Percentiles rank a stretch among this genome's conserved stretches.
Evolutionary conservation across 208 protist species (phyloP).

Genomic region (Acanthamoeba sp.): DNA sequence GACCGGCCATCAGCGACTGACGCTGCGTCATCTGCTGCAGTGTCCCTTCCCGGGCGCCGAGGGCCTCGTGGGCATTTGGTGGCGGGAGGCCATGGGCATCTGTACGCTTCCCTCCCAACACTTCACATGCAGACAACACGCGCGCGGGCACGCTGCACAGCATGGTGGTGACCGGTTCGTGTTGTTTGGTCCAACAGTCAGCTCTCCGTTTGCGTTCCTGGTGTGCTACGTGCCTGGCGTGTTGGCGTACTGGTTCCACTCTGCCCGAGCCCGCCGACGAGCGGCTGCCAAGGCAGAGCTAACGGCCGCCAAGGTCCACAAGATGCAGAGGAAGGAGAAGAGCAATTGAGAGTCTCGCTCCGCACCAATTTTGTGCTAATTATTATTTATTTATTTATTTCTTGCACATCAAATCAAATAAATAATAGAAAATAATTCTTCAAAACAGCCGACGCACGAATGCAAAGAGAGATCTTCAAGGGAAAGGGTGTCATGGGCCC

Average conservation of each 20-base stretch:
- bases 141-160: not conserved
- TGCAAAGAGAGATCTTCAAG: conserved; percentile 25
- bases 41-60: not conserved
- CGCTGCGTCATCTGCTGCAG: too few relatives aligned
- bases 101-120: not conserved
- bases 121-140: not conserved
- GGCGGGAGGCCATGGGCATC: conserved; percentile 63
- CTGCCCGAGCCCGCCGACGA: not conserved
- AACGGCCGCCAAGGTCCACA: not conserved
- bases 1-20: too few relatives aligned
- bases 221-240: conserved; percentile 66
- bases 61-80: conserved; percentile 33
- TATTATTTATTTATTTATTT: conserved; percentile 1
- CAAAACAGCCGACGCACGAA: not conserved
- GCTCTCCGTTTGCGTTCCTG: conserved; percentile 45
- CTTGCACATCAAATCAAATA: too few relatives aligned
- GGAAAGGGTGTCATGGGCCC: conserved; percentile 14
- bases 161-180: too few relatives aligned
- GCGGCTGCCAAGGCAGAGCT: too few relatives aligned
- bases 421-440: too few relatives aligned
- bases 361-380: not conserved
- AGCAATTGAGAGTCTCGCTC: not conserved
- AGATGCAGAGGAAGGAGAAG: not conserved
- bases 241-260: not conserved
- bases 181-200: too few relatives aligned